Base-by-base conservation (phyloP, 805 yeast genomes). In the Candida manassasensis region DNA sequence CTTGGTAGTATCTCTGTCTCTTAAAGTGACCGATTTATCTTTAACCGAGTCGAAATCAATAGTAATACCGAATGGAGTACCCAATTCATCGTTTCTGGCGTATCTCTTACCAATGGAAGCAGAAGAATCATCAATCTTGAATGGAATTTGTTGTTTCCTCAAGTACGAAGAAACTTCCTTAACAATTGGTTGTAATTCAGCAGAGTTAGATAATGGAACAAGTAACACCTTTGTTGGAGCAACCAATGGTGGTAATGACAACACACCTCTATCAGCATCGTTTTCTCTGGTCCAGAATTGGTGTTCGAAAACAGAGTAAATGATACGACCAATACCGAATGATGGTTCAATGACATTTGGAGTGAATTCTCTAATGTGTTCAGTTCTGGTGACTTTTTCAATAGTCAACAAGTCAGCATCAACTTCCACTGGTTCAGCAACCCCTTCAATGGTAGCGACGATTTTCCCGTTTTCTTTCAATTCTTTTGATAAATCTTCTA, bases 291-390 rank as follows among this genome's bases (percentile, higher is more conserved):
- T 66, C 96, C 96, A 93, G 84, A 82, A 93, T 34, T 77, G 74
- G 66, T 93, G 99, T 71, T 93, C 99, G 54, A 89, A 84, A 48
- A 90, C 64, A 26, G 95, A 77, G 69, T 93, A 93, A 47, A 93
- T 71, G 61, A 94, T 87, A 71, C 99, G 89, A 41, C 98, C 98
- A 58, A 93, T 83, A 77, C 99, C 99, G 56, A 93, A 93, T 5
- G 99, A 93, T 43, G 99, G 99, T 70, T 93, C 99, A 53, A 93
- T 93, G 42, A 93, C 99, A 59, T 85, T 88, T 43, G 99, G 99
- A 47, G 86, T 85, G 68, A 68, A 93, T 69, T 94, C 98, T 58
- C 97, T 85, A 39, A 93, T 73, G 61, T 89, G 96, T 67, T 87
- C 95, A 34, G 82, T 81, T 56, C 79, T 81, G 37, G 82, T 79